Percentiles rank a stretch among this genome's conserved stretches.
Evolutionary conservation across 305 asterid species (phyloP).

Genomic region (Rubia occidens): DNA sequence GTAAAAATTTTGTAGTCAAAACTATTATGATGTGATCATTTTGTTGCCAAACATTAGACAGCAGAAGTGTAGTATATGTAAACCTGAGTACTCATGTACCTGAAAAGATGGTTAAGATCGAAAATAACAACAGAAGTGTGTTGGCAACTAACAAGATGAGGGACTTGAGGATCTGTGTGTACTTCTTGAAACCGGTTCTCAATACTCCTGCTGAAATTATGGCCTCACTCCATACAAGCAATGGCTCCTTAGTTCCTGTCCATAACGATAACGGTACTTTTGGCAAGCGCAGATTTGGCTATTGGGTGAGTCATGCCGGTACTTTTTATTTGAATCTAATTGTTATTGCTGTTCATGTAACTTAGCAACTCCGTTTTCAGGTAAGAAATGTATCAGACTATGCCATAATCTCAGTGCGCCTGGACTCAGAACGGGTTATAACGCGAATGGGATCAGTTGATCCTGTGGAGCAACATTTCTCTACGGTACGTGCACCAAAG

Average conservation of each 20-base stretch:
- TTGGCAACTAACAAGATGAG: slow-evolving; percentile 60
- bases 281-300: slow-evolving; percentile 83
- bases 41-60: slow-evolving; percentile 41
- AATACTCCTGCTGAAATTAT: slow-evolving; percentile 72
- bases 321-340: background rate
- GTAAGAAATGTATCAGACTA: slow-evolving; percentile 38
- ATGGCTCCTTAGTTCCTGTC: slow-evolving; percentile 62
- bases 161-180: slow-evolving; percentile 55
- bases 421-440: slow-evolving; percentile 45
- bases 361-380: slow-evolving; percentile 28
- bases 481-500: slow-evolving; percentile 44
- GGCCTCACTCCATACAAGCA: slow-evolving; percentile 46
- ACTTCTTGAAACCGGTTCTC: slow-evolving; percentile 66
- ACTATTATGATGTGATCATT: slow-evolving; percentile 14
- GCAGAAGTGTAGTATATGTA: slow-evolving; percentile 39
- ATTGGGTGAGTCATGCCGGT: slow-evolving; percentile 47
- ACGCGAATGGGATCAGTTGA: slow-evolving; percentile 71
- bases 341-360: background rate
- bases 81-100: slow-evolving; percentile 72
- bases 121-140: slow-evolving; percentile 50
- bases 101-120: slow-evolving; percentile 57
- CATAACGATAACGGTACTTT: slow-evolving; percentile 35
- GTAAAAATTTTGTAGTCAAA: background rate
- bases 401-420: slow-evolving; percentile 57
- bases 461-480: slow-evolving; percentile 67